Evolutionary conservation across 495 filamentous ascomycete genomes (phyloP).

Genomic region (Pseudoneurospora amorphoporcata): DNA sequence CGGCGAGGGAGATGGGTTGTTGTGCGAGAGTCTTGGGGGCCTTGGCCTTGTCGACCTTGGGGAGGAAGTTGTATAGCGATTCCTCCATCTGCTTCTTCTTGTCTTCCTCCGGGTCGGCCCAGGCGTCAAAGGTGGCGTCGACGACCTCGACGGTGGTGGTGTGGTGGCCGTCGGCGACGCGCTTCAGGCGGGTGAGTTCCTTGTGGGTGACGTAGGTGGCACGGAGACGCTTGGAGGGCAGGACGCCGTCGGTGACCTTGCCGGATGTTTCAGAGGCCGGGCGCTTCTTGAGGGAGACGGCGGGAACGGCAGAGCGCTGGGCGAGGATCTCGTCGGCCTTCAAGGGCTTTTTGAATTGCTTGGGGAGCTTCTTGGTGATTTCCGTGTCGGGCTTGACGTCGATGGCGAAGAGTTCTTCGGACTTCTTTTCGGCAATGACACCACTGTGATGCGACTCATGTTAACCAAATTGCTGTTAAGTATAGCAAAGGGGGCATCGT

Average conservation of each 20-base stretch:
- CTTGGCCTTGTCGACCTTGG: slow-evolving; percentile 51
- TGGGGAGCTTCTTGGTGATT: slow-evolving; percentile 41
- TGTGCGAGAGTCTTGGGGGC: slow-evolving; percentile 68
- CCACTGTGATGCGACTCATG: slow-evolving; percentile 43
- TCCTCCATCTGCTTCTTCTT: slow-evolving; percentile 36
- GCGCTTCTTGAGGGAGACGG: slow-evolving; percentile 67
- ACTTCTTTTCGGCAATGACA: slow-evolving; percentile 65
- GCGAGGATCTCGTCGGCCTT: slow-evolving; percentile 88
- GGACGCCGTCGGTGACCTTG: slow-evolving; percentile 51
- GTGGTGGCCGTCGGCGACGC: slow-evolving; percentile 63
- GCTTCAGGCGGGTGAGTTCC: slow-evolving; percentile 65
- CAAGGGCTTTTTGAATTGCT: slow-evolving; percentile 56
- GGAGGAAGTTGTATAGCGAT: slow-evolving; percentile 46
- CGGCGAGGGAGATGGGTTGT: slow-evolving; percentile 68
- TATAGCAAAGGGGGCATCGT: slow-evolving; percentile 13
- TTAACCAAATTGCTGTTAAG: slow-evolving; percentile 13
- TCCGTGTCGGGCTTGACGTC: slow-evolving; percentile 47
- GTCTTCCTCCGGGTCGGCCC: slow-evolving; percentile 47
- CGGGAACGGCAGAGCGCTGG: slow-evolving; percentile 67
- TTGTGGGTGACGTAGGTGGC: slow-evolving; percentile 68
- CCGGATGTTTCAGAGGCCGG: slow-evolving; percentile 26
- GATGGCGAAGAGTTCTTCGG: slow-evolving; percentile 68
- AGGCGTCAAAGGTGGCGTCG: slow-evolving; percentile 63
- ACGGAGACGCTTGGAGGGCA: slow-evolving; percentile 61
- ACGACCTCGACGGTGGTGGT: slow-evolving; percentile 42